Base-by-base conservation (phyloP, 768 basidiomycete species). In the Hydnum rufescens region DNA sequence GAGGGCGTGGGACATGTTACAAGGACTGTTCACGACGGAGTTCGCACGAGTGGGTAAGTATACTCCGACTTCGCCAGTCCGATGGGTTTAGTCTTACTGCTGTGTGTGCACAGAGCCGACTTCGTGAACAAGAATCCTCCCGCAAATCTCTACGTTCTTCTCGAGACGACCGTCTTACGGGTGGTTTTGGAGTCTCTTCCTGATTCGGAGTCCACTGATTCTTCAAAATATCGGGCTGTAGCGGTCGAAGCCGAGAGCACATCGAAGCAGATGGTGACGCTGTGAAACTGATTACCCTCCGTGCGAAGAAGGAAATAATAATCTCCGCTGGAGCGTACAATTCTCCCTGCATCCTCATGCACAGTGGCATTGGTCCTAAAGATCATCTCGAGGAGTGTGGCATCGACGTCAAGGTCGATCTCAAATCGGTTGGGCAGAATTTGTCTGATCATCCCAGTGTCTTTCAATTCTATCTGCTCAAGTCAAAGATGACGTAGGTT, bases 341-440 rank as follows among this genome's bases (percentile, higher is more conserved):
- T 54, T 64, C 65, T 1, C 60, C 68, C n/a, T 66, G 66, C 43
- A 58, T 68, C 39, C 62, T 68, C 6, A 60, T 67, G 47, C 58
- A 67, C 6, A 64, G 62, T 19, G 87, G 87, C 6, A 66, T 90
- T 46, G 87, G 86, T 2, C 81, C 83, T 32, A 69, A 70, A 1
- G 67, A 67, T 1, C 70, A 81, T 8, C 68, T 88, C 32, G 57
- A 66, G 6, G 62, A 67, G 32, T 66, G 77, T 53, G 63, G 64
- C 3, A 77, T 90, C 22, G 67, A 73, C 0, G 64, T 77, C 29
- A 65, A 78, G 19, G 60, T 74, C 4, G 75, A 86, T 58, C 71
- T 81, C 1, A 78, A 81, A 0, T 77, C 77, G 6, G 84, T 90
- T 19, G 87, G 87, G 13, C 67, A 72, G 5, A 71, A 86, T 61